These are phyloP conservation scores for Jaminaea rosea DNA, from an alignment of 1,284 basidiomycete genomes.

Conservation along the genomic window DNA sequence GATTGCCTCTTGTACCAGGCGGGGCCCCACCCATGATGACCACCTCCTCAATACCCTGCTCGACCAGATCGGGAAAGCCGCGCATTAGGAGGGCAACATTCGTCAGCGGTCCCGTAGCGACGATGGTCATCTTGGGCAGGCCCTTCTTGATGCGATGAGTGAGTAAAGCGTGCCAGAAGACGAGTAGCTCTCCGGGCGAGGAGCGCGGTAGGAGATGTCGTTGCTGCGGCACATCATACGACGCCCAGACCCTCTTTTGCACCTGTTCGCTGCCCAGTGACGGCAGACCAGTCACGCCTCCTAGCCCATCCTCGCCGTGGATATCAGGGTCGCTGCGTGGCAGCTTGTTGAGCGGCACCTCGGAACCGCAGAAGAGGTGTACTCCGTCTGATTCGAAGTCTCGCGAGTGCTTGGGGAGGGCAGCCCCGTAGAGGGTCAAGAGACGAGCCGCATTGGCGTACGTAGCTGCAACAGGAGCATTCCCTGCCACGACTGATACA, in stretches of 20 bases:
- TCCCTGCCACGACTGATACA: conserved; percentile 33
- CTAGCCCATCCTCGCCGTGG: conserved; percentile 34
- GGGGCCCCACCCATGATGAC: conserved; percentile 39
- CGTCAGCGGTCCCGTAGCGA: conserved; percentile 37
- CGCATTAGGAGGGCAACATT: conserved; percentile 33
- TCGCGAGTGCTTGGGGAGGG: conserved; percentile 1
- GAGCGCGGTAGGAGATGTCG: neutral
- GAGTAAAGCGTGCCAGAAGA: conserved; percentile 46
- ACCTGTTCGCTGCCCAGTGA: neutral
- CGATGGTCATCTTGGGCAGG: conserved; percentile 15
- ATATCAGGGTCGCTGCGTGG: conserved; percentile 25
- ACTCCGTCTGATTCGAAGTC: conserved; percentile 2
- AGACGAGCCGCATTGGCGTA: conserved; percentile 30
- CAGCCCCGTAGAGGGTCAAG: conserved; percentile 22
- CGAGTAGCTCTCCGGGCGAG: neutral
- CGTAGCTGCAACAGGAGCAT: conserved; percentile 26
- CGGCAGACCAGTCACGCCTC: conserved; percentile 29
- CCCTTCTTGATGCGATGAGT: conserved; percentile 31
- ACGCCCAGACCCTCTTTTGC: conserved; percentile 2
- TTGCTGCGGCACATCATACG: neutral
- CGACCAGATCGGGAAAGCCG: neutral
- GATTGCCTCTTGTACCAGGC: conserved; percentile 24
- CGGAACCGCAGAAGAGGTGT: conserved; percentile 31
- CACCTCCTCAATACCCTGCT: conserved; percentile 24
- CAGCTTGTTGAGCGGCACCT: conserved; percentile 26